phyloP scores from a whole-genome alignment of 345 rosid species.

The Brassica carinata region DNA sequence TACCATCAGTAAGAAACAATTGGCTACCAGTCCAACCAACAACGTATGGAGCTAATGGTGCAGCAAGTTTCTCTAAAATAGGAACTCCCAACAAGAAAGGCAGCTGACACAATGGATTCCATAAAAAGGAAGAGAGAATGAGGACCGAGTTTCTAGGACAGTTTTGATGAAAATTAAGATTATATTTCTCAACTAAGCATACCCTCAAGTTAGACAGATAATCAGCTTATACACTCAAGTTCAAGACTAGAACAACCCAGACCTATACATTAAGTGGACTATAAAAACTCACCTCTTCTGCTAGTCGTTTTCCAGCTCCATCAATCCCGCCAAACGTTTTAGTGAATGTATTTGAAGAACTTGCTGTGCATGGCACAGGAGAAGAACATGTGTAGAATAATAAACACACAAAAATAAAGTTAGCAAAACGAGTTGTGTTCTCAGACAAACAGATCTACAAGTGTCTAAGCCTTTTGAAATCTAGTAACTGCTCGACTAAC shows the following conservation, averaged over 20 bases:
- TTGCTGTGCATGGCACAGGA: slow-evolving; percentile 76
- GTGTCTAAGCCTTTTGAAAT: too few species aligned
- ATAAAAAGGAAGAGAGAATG: slow-evolving; percentile 18
- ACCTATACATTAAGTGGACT: neutral
- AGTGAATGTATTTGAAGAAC: slow-evolving; percentile 76
- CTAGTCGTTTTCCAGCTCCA: slow-evolving; percentile 94
- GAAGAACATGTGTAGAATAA: too few species aligned
- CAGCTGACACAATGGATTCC: slow-evolving; percentile 52
- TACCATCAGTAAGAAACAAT: slow-evolving; percentile 84
- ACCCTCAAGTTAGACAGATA: slow-evolving; percentile 6
- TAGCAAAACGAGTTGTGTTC: too few species aligned
- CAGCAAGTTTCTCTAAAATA: slow-evolving; percentile 79
- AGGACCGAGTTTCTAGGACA: neutral
- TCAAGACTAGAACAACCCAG: neutral
- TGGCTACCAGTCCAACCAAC: slow-evolving; percentile 88
- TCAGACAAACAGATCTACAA: too few species aligned
- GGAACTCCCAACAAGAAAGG: slow-evolving; percentile 93
- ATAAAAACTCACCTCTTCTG: slow-evolving; percentile 74
- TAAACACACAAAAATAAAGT: too few species aligned
- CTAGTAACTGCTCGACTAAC: slow-evolving; percentile 1
- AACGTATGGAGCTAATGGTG: slow-evolving; percentile 76
- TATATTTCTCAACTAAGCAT: slow-evolving; percentile 12
- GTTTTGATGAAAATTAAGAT: neutral
- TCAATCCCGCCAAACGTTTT: slow-evolving; percentile 87
- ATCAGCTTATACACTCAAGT: neutral